Evolutionary conservation across 2,329 filamentous ascomycete species (phyloP).

Genomic region (Microcera coccophila): DNA sequence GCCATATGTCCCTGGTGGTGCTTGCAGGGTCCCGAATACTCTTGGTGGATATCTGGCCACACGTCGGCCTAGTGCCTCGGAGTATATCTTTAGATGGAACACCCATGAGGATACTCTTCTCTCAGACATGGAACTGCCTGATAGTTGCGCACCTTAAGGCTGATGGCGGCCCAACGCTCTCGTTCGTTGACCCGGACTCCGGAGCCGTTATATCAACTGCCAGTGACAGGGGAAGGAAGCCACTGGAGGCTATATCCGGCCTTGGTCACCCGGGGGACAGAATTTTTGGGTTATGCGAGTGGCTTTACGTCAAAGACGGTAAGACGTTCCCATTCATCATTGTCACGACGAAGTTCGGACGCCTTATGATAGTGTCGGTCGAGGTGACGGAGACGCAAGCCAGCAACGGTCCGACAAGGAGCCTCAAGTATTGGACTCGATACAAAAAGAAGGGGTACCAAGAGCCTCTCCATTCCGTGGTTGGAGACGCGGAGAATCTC

Average conservation of each 20-base stretch:
- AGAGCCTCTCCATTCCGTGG: constrained; percentile 53
- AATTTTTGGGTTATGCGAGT: constrained; percentile 60
- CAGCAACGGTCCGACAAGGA: constrained; percentile 13
- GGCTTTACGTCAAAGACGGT: constrained; percentile 56
- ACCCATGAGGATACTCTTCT: constrained; percentile 53
- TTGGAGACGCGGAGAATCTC: constrained; percentile 52
- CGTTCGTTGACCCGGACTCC: constrained; percentile 55
- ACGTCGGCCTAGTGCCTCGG: constrained; percentile 47
- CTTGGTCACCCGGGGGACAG: constrained; percentile 56
- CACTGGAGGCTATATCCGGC: constrained; percentile 49
- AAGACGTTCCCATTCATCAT: constrained; percentile 61
- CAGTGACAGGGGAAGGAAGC: constrained; percentile 38
- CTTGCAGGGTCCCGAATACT: constrained; percentile 49
- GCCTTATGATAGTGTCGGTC: constrained; percentile 54
- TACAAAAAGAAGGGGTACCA: constrained; percentile 45
- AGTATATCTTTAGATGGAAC: constrained; percentile 45
- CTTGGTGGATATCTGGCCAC: constrained; percentile 48
- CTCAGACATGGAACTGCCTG: constrained; percentile 48
- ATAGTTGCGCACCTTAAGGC: constrained; percentile 47
- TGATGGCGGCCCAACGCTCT: constrained; percentile 44
- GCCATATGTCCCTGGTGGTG: constrained; percentile 45
- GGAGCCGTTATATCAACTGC: constrained; percentile 50
- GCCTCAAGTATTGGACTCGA: constrained; percentile 51
- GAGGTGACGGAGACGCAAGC: constrained; percentile 23
- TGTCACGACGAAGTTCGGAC: constrained; percentile 52